phyloP scores from a whole-genome alignment of 2,329 filamentous ascomycete species.

The Diaporthe sp. region DNA sequence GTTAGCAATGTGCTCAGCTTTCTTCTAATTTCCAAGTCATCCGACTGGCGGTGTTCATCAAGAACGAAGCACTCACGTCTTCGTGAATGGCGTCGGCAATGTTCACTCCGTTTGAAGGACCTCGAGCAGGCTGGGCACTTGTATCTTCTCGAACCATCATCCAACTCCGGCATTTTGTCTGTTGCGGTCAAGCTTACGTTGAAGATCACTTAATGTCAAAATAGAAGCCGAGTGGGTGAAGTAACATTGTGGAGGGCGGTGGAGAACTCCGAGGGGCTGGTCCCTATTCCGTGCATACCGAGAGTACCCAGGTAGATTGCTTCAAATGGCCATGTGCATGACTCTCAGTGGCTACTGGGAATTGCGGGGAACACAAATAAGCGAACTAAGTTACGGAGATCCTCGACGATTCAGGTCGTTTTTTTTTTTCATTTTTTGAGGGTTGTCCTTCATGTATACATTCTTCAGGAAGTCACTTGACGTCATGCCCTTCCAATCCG shows the following conservation, averaged over 20 bases:
- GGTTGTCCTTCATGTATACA: no score
- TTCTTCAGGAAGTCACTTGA: no score
- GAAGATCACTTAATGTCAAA: neutral
- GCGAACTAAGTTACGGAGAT: no score
- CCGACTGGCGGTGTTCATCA: no score
- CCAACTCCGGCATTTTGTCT: neutral
- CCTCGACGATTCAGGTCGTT: no score
- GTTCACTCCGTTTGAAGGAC: slow-evolving; percentile 6
- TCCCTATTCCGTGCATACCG: neutral
- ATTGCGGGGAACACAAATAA: neutral
- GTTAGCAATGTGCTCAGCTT: neutral
- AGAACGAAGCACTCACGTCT: neutral
- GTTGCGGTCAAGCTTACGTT: neutral
- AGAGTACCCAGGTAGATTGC: neutral
- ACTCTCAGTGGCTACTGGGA: neutral
- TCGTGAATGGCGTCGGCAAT: neutral
- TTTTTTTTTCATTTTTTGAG: no score
- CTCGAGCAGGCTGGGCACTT: neutral
- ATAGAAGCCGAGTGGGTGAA: neutral
- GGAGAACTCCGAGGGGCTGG: no score
- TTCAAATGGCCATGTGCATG: neutral
- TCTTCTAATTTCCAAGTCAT: neutral
- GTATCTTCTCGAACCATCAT: slow-evolving; percentile 6
- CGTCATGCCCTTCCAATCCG: no score
- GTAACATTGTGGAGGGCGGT: neutral